Evolutionary conservation across 225 moss, liverwort and hornwort species (phyloP).

Genomic region (Pseudisothecium myosuroides): DNA sequence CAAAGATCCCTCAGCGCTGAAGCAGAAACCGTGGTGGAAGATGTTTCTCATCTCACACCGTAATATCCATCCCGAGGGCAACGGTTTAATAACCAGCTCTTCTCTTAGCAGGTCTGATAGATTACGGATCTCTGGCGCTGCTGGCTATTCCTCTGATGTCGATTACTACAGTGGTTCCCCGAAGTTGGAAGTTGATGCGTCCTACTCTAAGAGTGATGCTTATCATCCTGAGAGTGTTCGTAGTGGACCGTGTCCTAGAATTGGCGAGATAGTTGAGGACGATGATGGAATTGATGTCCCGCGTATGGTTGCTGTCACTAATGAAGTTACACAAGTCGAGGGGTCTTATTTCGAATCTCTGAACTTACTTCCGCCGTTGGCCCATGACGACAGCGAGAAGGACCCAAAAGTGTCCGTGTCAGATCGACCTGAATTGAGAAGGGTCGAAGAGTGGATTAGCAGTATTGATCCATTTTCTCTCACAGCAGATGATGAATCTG

Average conservation of each 20-base stretch:
- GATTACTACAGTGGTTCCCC: constrained; percentile 16
- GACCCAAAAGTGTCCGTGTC: not conserved
- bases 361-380: not conserved
- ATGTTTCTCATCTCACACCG: constrained; percentile 29
- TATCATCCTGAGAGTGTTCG: constrained; percentile 19
- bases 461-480: constrained; percentile 34
- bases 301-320: not conserved
- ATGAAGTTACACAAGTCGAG: not conserved
- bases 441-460: constrained; percentile 86
- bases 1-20: not conserved
- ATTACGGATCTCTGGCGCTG: not conserved
- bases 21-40: constrained; percentile 48
- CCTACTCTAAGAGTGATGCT: constrained; percentile 6
- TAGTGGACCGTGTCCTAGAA: constrained; percentile 4
- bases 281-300: not conserved
- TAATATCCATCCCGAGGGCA: constrained; percentile 14
- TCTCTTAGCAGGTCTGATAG: constrained; percentile 8
- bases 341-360: not conserved
- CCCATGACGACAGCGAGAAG: not conserved
- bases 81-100: not conserved
- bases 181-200: constrained; percentile 5
- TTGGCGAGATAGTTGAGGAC: constrained; percentile 1
- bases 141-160: constrained; percentile 37
- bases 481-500: constrained; percentile 34
- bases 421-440: constrained; percentile 31